These are phyloP conservation scores for Excoecaria cochinchinensis DNA, from an alignment of 345 rosid genomes.

Conservation along the genomic window DNA sequence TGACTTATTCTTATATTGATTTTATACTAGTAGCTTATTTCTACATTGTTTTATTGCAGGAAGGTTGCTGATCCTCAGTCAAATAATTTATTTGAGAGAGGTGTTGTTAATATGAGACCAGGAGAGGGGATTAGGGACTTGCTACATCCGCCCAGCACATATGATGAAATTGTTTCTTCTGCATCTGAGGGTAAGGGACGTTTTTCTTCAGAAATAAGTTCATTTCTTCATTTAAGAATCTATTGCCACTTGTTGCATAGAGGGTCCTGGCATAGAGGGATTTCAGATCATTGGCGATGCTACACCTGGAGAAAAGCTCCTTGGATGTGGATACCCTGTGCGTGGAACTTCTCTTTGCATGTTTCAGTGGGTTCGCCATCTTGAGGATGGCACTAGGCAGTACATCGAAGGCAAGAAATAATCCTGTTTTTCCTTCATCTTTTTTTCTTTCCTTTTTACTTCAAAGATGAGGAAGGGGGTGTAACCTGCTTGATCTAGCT, in stretches of 20 bases:
- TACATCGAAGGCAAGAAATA: constrained; percentile 78
- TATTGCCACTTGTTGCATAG: constrained; percentile 38
- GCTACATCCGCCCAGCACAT: constrained; percentile 25
- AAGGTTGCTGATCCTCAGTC: constrained; percentile 18
- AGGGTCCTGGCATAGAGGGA: constrained; percentile 84
- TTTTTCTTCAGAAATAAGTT: constrained; percentile 9
- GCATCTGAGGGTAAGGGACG: constrained; percentile 46
- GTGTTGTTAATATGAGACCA: constrained; percentile 10
- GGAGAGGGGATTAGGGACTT: constrained; percentile 27
- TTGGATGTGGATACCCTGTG: constrained; percentile 89
- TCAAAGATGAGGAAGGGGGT: not conserved
- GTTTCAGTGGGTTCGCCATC: constrained; percentile 99
- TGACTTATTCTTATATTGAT: not conserved
- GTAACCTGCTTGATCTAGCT: not conserved
- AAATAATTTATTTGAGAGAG: constrained; percentile 30
- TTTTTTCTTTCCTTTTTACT: not conserved
- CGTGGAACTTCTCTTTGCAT: constrained; percentile 95
- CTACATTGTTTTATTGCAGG: constrained; percentile 28
- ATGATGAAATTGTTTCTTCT: constrained; percentile 37
- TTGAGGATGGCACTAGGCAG: constrained; percentile 88
- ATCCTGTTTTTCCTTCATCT: constrained; percentile 2
- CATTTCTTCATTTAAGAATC: constrained; percentile 16
- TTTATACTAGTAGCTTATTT: not conserved
- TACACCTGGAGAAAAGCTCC: constrained; percentile 81
- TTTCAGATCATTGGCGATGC: constrained; percentile 94